phyloP scores from a whole-genome alignment of 768 basidiomycete genomes.

The Mycena vitilis region DNA sequence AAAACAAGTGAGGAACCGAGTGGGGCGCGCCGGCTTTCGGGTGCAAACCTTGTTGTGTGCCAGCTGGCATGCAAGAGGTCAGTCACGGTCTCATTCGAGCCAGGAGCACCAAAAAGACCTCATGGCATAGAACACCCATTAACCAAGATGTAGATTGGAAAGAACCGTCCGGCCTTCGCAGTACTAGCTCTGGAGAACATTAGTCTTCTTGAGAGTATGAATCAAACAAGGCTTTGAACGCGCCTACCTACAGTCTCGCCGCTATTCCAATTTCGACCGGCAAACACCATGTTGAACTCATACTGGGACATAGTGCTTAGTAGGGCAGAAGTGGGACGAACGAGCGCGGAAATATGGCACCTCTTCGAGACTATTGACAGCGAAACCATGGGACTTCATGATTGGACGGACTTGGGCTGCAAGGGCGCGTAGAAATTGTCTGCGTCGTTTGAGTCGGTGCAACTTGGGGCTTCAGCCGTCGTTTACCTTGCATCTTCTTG shows the following conservation, averaged over 20 bases:
- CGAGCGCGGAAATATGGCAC: conserved; percentile 48
- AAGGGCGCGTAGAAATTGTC: conserved; percentile 77
- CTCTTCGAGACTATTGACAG: conserved; percentile 86
- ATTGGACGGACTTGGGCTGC: conserved; percentile 87
- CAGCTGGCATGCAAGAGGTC: conserved; percentile 60
- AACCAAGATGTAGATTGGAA: conserved; percentile 75
- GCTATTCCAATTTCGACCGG: conserved; percentile 86
- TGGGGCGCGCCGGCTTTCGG: background rate
- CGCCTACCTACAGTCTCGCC: conserved; percentile 81
- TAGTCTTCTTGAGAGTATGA: background rate
- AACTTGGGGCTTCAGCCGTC: too few relatives aligned
- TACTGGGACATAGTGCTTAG: conserved; percentile 62
- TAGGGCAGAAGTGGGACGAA: background rate
- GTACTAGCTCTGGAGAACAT: conserved; percentile 72
- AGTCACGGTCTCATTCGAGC: background rate
- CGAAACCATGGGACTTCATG: conserved; percentile 84
- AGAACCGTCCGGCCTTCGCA: conserved; percentile 69
- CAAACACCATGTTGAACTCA: conserved; percentile 81
- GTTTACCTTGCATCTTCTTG: conserved; percentile 66
- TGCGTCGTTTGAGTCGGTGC: background rate
- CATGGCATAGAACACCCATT: conserved; percentile 85
- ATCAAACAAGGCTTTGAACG: background rate
- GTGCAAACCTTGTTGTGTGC: conserved; percentile 80
- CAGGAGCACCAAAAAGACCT: conserved; percentile 60
- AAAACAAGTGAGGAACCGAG: background rate